Conservation (phyloP, 345 rosid genomes). For the Eucalyptus marginata region DNA sequence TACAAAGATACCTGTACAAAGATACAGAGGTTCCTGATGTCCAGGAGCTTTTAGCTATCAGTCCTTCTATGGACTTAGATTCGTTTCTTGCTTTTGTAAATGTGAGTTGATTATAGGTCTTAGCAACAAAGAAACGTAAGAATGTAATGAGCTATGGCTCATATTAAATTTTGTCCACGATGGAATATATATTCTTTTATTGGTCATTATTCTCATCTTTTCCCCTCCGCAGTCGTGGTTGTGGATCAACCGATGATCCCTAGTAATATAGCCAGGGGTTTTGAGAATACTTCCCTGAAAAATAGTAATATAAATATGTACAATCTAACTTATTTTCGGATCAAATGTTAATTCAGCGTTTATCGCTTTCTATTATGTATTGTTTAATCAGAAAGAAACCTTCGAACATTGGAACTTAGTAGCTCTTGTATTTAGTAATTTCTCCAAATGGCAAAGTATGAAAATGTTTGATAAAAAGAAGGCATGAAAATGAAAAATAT, state of each 20-base stretch:
- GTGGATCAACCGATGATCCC: not conserved
- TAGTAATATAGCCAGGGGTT: not conserved
- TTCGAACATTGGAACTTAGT: not conserved
- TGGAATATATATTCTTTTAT: not conserved
- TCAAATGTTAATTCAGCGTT: not conserved
- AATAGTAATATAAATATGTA: not conserved
- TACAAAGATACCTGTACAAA: not conserved
- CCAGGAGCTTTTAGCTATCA: not conserved
- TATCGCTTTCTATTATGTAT: not conserved
- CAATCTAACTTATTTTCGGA: not conserved
- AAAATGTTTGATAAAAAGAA: not conserved
- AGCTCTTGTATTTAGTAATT: rapidly evolving
- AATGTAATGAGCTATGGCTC: not conserved
- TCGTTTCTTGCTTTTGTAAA: not conserved
- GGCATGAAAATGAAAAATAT: rapidly evolving
- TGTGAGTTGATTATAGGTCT: not conserved
- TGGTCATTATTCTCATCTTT: not conserved
- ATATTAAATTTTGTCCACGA: not conserved
- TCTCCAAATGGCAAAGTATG: rapidly evolving
- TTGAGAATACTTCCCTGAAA: not conserved
- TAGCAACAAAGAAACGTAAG: not conserved
- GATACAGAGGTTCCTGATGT: not conserved
- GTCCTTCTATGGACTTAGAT: rapidly evolving
- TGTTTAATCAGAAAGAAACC: not conserved
- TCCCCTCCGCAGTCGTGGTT: not conserved